These are phyloP conservation scores for Phytophthora pisi DNA, from an alignment of 352 stramenopile species.

Conservation along the genomic window DNA sequence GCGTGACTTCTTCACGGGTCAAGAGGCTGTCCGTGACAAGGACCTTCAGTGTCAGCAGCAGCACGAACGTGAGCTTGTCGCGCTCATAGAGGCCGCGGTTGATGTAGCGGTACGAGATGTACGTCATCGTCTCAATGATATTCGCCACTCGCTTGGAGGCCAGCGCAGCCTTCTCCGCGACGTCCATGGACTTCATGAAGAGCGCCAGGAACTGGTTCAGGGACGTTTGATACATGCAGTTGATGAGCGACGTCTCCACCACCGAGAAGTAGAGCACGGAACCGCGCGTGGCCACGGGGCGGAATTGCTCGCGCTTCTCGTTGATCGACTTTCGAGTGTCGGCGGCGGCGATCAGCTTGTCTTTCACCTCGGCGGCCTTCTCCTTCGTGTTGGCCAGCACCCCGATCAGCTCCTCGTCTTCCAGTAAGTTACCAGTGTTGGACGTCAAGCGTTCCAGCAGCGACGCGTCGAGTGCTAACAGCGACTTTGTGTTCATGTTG, in stretches of 20 bases:
- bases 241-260: slow-evolving; percentile 98
- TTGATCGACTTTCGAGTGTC: slow-evolving; percentile 98
- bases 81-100: slow-evolving; percentile 98
- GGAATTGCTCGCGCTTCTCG: slow-evolving; percentile 98
- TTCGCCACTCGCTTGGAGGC: slow-evolving; percentile 98
- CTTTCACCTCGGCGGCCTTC: slow-evolving; percentile 98
- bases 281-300: slow-evolving; percentile 96
- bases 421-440: slow-evolving; percentile 97
- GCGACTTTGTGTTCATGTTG: slow-evolving; percentile 97
- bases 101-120: slow-evolving; percentile 99
- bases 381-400: slow-evolving; percentile 98
- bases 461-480: slow-evolving; percentile 95
- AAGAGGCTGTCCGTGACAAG: slow-evolving; percentile 94
- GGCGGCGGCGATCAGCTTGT: slow-evolving; percentile 96
- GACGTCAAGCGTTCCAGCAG: slow-evolving; percentile 96
- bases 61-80: slow-evolving; percentile 98
- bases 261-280: slow-evolving; percentile 99
- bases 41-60: slow-evolving; percentile 98
- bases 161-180: slow-evolving; percentile 96
- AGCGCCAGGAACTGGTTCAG: slow-evolving; percentile 97
- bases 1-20: slow-evolving; percentile 94
- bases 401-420: slow-evolving; percentile 98
- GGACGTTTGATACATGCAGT: slow-evolving; percentile 99
- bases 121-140: slow-evolving; percentile 99
- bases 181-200: slow-evolving; percentile 98